phyloP scores from a whole-genome alignment of 352 stramenopile species.

The Phytophthora meadii region DNA sequence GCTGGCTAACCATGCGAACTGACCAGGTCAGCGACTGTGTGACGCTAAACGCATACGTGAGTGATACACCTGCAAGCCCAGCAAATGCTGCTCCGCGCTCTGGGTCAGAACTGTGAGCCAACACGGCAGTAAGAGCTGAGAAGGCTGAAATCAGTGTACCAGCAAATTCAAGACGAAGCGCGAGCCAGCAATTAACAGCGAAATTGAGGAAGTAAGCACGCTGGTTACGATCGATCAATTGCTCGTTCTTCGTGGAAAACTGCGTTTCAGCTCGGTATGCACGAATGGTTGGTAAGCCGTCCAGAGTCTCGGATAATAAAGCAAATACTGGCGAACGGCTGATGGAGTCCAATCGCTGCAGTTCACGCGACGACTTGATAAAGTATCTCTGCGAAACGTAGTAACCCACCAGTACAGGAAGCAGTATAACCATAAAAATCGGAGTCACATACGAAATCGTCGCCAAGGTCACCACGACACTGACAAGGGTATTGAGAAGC shows the following conservation, averaged over 20 bases:
- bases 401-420: constrained; percentile 74
- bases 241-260: constrained; percentile 62
- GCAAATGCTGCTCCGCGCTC: constrained; percentile 54
- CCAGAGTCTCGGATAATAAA: constrained; percentile 94
- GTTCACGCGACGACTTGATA: constrained; percentile 90
- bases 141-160: constrained; percentile 69
- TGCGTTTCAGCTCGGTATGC: constrained; percentile 65
- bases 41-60: constrained; percentile 84
- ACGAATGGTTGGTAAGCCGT: constrained; percentile 95
- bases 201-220: constrained; percentile 82
- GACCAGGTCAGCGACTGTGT: constrained; percentile 84
- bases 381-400: constrained; percentile 93
- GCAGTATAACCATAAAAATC: constrained; percentile 72
- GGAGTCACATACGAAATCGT: constrained; percentile 80
- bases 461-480: constrained; percentile 63
- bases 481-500: constrained; percentile 78
- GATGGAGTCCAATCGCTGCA: constrained; percentile 97
- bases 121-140: constrained; percentile 58
- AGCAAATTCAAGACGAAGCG: constrained; percentile 76
- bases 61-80: constrained; percentile 68
- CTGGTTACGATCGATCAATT: constrained; percentile 70
- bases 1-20: constrained; percentile 75
- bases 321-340: constrained; percentile 95
- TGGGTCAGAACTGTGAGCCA: constrained; percentile 53
- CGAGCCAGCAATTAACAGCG: constrained; percentile 78